Conservation (phyloP, 306 rosid species). For the Citrullus amarus region DNA sequence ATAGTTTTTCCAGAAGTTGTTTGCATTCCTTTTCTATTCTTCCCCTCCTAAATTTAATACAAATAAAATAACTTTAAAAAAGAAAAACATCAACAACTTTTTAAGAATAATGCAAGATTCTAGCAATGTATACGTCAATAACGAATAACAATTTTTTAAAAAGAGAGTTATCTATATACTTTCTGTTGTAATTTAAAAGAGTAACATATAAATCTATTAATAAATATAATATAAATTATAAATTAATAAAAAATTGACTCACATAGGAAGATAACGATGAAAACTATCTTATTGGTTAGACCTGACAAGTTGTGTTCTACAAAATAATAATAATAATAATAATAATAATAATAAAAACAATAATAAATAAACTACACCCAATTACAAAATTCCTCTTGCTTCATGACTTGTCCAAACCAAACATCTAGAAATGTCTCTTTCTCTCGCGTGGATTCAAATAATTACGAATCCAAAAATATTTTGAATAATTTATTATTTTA, state of each 20-base stretch:
- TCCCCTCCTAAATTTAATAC: no score
- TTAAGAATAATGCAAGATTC: no score
- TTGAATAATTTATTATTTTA: no score
- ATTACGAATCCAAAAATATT: background rate
- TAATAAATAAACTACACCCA: background rate
- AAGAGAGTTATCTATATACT: background rate
- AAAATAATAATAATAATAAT: background rate
- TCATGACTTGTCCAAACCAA: background rate
- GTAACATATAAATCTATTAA: background rate
- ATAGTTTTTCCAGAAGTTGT: no score
- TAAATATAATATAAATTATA: background rate
- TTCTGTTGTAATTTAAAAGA: background rate
- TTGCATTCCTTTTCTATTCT: no score
- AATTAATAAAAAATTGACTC: background rate
- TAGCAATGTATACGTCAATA: no score
- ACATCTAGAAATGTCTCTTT: background rate
- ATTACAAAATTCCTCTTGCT: background rate
- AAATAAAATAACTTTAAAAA: no score
- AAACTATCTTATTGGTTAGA: background rate
- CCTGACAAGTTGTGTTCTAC: background rate
- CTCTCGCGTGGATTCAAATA: background rate
- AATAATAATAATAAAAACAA: background rate
- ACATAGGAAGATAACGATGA: background rate
- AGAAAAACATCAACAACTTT: no score
- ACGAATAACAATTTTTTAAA: no score